Evolutionary conservation across 768 basidiomycete species (phyloP).

Genomic region (Tricholoma hemisulphureum): DNA sequence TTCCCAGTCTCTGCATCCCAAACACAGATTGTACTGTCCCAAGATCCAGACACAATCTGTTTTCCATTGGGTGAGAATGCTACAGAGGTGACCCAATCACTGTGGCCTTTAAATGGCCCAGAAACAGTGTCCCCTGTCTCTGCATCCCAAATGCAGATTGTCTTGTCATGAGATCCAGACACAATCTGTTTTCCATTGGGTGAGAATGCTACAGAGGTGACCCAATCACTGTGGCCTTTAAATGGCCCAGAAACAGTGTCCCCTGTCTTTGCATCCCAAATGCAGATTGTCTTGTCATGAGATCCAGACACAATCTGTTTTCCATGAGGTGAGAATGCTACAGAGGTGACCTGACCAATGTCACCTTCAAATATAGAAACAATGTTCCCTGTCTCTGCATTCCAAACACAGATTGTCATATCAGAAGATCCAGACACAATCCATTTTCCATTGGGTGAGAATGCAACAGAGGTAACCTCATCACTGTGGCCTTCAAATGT

Average conservation of each 20-base stretch:
- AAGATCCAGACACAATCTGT: not conserved
- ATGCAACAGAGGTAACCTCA: too few relatives aligned
- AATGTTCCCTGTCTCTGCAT: too few relatives aligned
- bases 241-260: not conserved
- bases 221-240: not conserved
- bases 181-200: not conserved
- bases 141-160: not conserved
- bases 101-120: not conserved
- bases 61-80: conserved; percentile 7
- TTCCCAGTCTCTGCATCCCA: conserved; percentile 23
- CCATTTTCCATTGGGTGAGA: too few relatives aligned
- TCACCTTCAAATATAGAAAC: too few relatives aligned
- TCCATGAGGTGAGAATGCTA: too few relatives aligned
- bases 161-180: not conserved
- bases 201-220: not conserved
- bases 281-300: not conserved
- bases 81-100: not conserved
- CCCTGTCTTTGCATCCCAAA: not conserved
- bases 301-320: not conserved
- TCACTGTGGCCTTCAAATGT: too few relatives aligned
- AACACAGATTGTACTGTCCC: not conserved
- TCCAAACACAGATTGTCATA: not conserved
- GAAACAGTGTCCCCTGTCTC: not conserved
- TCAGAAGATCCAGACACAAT: too few relatives aligned
- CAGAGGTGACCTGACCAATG: not conserved